Evolutionary conservation across 352 stramenopile species (phyloP), one percentile per base, ranked within the genome.

Genomic region (Phytophthora vignae): DNA sequence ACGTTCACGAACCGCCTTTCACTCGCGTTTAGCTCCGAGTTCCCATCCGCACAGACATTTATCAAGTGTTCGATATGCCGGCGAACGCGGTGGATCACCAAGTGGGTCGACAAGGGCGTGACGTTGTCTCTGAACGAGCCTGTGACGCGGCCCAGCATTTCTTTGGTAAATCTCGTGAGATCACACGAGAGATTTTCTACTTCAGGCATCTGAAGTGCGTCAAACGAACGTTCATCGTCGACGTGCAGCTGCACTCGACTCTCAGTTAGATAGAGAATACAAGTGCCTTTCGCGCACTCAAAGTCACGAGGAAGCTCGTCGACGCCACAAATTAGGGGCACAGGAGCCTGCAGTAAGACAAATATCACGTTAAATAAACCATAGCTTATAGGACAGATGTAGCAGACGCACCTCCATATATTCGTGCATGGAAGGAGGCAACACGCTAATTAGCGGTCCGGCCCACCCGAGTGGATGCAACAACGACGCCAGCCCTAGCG

Each of bases 301-400:
- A 85, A 89, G 11, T 54, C 57, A 21, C 40, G 63, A 17, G 79
- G 75, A 17, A 89, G 64, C 22, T 78, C 67, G 46, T 87, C 80
- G 40, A 89, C 60, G 2, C 82, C 79, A 27, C 82, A 86, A 50
- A 89, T 87, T 15, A 89, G 40, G 44, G 82, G 82, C 21, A 87
- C 79, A 19, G 82, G 79, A 7, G 82, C 82, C 82, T 89, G 36
- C 0, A 31, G 31, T 58, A 29, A 3, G 21, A 22, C 21, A 22
- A 22, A 22, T 22, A 22, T 22, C 1, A 22, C 21, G 21, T 22
- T 22, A 33, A 50, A 56, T 42, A n/a, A 54, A 19, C 31, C 5
- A 55, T 29, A n/a, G 42, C n/a, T 49, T 10, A 49, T 10, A 9
- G 7, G 42, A 49, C 21, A 22, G 21, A 22, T 27, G 22, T 27